Conservation (phyloP, 768 basidiomycete species). For the Sistotremastrum suecicum region DNA sequence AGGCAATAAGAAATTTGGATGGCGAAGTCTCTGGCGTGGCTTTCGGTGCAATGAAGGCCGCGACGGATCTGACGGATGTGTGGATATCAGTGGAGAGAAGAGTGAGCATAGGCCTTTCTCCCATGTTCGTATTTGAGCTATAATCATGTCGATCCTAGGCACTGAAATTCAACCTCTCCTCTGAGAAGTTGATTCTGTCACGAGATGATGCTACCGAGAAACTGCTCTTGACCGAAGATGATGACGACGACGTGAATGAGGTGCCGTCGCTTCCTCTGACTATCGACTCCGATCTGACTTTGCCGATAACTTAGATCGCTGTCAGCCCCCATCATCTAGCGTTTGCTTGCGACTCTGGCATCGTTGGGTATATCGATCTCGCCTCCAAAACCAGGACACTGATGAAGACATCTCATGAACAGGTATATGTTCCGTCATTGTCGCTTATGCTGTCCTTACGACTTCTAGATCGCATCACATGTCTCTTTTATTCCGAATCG, state of each 20-base stretch:
- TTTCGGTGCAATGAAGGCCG: constrained; percentile 26
- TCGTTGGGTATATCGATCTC: constrained; percentile 53
- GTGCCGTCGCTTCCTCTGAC: constrained; percentile 22
- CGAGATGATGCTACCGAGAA: constrained; percentile 33
- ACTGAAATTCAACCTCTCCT: not conserved
- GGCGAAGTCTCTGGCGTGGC: constrained; percentile 50
- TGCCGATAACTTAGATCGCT: constrained; percentile 44
- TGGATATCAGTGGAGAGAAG: constrained; percentile 56
- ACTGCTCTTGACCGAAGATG: constrained; percentile 37
- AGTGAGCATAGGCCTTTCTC: constrained; percentile 21
- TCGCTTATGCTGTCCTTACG: not conserved
- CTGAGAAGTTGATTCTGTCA: constrained; percentile 17
- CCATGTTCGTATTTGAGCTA: not conserved
- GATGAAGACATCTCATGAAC: constrained; percentile 52
- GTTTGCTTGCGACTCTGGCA: constrained; percentile 57
- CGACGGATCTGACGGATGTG: constrained; percentile 25
- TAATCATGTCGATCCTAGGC: too few relatives aligned
- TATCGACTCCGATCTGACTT: constrained; percentile 7
- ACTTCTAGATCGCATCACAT: constrained; percentile 2
- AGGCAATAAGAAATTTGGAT: constrained; percentile 44
- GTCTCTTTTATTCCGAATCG: constrained; percentile 61
- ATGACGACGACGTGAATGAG: constrained; percentile 55
- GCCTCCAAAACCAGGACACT: constrained; percentile 28
- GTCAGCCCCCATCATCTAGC: constrained; percentile 37
- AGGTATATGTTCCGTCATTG: constrained; percentile 26